Base-by-base conservation (phyloP, 2,329 filamentous ascomycete genomes). In the Colletotrichum endophyticum region DNA sequence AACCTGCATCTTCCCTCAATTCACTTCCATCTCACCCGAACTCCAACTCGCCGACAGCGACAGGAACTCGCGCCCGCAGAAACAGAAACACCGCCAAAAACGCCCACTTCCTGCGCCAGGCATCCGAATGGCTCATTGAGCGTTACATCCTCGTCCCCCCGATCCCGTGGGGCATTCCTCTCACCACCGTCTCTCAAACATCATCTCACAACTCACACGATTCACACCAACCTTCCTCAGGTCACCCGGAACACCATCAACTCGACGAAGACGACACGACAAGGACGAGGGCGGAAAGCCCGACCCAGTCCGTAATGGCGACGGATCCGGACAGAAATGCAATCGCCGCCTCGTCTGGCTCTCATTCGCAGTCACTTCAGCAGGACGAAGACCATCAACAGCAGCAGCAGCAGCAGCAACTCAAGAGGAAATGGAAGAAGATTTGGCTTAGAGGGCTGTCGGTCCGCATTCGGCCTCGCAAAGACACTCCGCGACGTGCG, bases 381-480 rank as follows among this genome's bases (percentile, higher is more conserved):
- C 34, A 67, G 56, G 32, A 63, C 3, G 53, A 75, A 19, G 28
- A 39, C 34, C 56, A 61, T 15, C 28, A 59, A 7, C 49, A 59
- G 11, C 15, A 69, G 8, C 66, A 69, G 5, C 66, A 59, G 25
- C 70, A 76, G 16, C 57, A 76, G 34, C 70, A 73, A 59, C 64
- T 69, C 15, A 76, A 69, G 44, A 73, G 32, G 32, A 76, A 76
- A 32, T 76, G 73, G 73, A 76, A 76, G 25, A 73, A 49, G 44
- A 68, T 66, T 9, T 76, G 73, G 73, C 57, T 76, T 3, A 63
- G 39, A 36, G 57, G 73, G 6, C n/a, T 76, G 13, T 76, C 73
- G 16, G 73, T 76, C 59, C 73, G 73, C 19, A 76, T 76, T 19
- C 73, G 73, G n/a, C 34, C 73, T 32, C 73, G 70, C 27, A 73